Evolutionary conservation across 2,329 filamentous ascomycete genomes (phyloP).

Genomic region (Bipolaris bicolor): DNA sequence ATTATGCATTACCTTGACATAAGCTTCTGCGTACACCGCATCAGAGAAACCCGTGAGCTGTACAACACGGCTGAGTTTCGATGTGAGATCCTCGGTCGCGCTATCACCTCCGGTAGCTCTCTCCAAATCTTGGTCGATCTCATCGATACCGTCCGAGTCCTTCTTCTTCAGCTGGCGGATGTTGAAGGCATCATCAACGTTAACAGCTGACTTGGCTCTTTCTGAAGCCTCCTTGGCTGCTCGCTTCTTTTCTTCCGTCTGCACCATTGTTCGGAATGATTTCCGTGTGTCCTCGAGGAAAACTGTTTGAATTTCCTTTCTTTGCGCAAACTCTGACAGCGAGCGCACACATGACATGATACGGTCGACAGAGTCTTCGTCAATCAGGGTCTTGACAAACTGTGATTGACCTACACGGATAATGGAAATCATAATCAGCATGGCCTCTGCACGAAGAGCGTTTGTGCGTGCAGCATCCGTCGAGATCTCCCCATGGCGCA

Average conservation of each 20-base stretch:
- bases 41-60: slow-evolving; percentile 98
- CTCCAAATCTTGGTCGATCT: slow-evolving; percentile 88
- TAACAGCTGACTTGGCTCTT: slow-evolving; percentile 90
- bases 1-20: slow-evolving; percentile 73
- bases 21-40: slow-evolving; percentile 97
- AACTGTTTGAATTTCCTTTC: slow-evolving; percentile 87
- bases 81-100: slow-evolving; percentile 82
- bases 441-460: slow-evolving; percentile 91
- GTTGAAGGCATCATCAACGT: slow-evolving; percentile 92
- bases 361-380: slow-evolving; percentile 97
- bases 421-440: slow-evolving; percentile 99
- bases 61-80: slow-evolving; percentile 93
- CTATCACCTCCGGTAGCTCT: slow-evolving; percentile 92
- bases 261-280: slow-evolving; percentile 96
- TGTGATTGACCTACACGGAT: slow-evolving; percentile 98
- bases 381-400: slow-evolving; percentile 95
- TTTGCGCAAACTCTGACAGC: slow-evolving; percentile 84
- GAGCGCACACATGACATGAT: slow-evolving; percentile 98
- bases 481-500: slow-evolving; percentile 95
- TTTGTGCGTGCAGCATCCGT: slow-evolving; percentile 86
- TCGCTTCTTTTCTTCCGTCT: slow-evolving; percentile 96
- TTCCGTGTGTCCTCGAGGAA: slow-evolving; percentile 95
- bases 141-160: slow-evolving; percentile 77
- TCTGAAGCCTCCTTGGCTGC: slow-evolving; percentile 92
- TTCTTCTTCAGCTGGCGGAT: slow-evolving; percentile 95